Evolutionary conservation across 352 stramenopile species (phyloP).

Genomic region (Pythium insidiosum): DNA sequence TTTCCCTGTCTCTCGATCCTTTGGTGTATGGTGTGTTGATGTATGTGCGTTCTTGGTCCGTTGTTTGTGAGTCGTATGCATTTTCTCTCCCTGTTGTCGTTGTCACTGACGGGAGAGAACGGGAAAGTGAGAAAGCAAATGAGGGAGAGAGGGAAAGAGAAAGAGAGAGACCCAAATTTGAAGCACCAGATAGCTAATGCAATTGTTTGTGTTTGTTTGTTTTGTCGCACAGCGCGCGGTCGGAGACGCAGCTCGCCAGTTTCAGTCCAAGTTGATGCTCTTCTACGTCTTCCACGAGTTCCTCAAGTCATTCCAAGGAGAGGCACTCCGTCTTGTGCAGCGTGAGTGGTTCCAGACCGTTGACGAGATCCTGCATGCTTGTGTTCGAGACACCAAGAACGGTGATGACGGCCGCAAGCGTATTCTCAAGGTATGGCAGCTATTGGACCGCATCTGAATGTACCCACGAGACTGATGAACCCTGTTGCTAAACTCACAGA

Average conservation of each 20-base stretch:
- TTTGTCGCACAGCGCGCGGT: conserved; percentile 33
- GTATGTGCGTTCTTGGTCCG: neutral
- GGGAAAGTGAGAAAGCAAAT: no score
- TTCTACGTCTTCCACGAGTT: conserved; percentile 87
- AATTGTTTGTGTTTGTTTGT: conserved; percentile 7
- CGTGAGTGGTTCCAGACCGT: conserved; percentile 77
- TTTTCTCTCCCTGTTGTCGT: no score
- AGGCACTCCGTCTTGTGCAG: conserved; percentile 45
- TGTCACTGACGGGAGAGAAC: no score
- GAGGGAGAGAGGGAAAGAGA: no score
- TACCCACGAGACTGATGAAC: no score
- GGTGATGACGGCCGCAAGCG: conserved; percentile 60
- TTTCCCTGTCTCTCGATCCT: neutral
- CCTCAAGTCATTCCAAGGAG: conserved; percentile 68
- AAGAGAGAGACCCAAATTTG: no score
- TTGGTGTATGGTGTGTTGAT: neutral
- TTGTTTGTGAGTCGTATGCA: no score
- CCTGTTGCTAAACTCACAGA: conserved; percentile 22
- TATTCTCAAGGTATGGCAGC: conserved; percentile 70
- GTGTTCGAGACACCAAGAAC: conserved; percentile 57
- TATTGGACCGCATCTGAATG: no score
- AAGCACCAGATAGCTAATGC: no score
- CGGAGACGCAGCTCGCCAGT: conserved; percentile 45
- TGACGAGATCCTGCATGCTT: conserved; percentile 68
- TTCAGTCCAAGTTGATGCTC: conserved; percentile 79